Percentiles rank a stretch among this genome's conserved stretches.
These are phyloP conservation scores for Prunus persica DNA, from an alignment of 306 rosid genomes.

Conservation along the genomic window Prunus_persica_NCBIv2 NC_034010.1:2073501-2074000, in stretches of 20 bases:
- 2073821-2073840: too few relatives aligned
- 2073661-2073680: constrained; percentile 29
- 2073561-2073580: constrained; percentile 15
- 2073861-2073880: constrained; percentile 6
- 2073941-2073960: constrained; percentile 12
- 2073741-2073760: constrained; percentile 7
- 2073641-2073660: constrained; percentile 32
- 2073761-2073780: not conserved
- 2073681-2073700: constrained; percentile 27
- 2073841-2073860: not conserved
- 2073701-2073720: not conserved
- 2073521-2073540: not conserved
- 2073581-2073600: constrained; percentile 2
- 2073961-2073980: constrained; percentile 24
- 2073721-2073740: not conserved
- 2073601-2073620: not conserved
- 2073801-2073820: too few relatives aligned
- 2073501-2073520: too few relatives aligned
- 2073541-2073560: constrained; percentile 1
- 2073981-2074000: constrained; percentile 26
- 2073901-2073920: constrained; percentile 23
- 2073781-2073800: too few relatives aligned
- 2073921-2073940: constrained; percentile 23
- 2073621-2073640: constrained; percentile 21
- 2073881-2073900: not conserved